Base-by-base conservation (phyloP, 768 basidiomycete species). In the Leccinum obscurum region DNA sequence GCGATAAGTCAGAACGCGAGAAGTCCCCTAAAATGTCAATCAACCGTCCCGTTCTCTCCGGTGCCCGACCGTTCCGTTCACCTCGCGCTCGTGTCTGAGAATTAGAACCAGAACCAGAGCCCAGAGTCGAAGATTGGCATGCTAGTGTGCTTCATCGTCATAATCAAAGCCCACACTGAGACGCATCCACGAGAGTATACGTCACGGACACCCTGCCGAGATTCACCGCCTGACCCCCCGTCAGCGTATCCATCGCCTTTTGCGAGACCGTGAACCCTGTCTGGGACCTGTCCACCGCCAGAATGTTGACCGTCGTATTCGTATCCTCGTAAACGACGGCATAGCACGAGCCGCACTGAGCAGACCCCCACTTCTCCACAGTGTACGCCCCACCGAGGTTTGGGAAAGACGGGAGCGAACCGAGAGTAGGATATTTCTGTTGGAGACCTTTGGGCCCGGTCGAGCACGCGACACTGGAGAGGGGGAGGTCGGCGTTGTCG, bases 231-330 rank as follows among this genome's bases (percentile, higher is more conserved):
- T 60, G 55, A 13, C 10, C 3, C 1, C 15, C 20, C 32, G 72
- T 73, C 63, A 73, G 24, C 0, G 11, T 28, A 54, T 74, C 48
- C 74, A 73, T 75, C 54, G 72, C 72, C 57, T 0, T 24, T 55
- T 63, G 8, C 10, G 72, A 73, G 13, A 64, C 28, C 6, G 79
- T 80, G 66, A 82, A 82, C 3, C 80, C 80, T 2, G 48, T 34
- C 37, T 34, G 57, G 13, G 85, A 76, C 58, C 72, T 71, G 62
- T 90, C 88, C 44, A 89, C 77, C 2, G 82, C 88, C 9, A 83
- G 62, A 14, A 88, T 70, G 54, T 80, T 78, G 68, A 88, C 74
- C 54, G 71, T 81, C 48, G 58, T 78, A 20, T 1, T 81, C 46
- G 58, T 78, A 22, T 1, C 46, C 0, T 52, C 58, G 53, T 66